These are phyloP conservation scores for Hypholoma fasciculare DNA, from an alignment of 768 basidiomycete genomes.

Conservation along the genomic window DNA sequence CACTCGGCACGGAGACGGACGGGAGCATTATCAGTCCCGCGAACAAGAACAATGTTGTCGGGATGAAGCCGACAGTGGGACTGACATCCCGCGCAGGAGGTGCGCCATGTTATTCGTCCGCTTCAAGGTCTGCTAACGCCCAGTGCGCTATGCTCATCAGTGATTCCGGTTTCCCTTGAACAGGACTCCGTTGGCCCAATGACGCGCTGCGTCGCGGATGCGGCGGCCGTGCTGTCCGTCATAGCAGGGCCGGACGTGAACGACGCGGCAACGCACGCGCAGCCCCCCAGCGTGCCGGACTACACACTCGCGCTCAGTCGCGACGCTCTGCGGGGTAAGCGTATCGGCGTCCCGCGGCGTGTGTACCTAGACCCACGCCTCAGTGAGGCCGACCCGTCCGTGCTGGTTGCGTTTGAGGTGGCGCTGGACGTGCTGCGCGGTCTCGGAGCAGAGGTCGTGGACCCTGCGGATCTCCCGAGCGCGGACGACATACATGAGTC, in stretches of 20 bases:
- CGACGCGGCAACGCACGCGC: conserved; percentile 52
- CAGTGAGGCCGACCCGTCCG: conserved; percentile 30
- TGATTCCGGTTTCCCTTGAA: conserved; percentile 54
- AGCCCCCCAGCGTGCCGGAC: conserved; percentile 53
- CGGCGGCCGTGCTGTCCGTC: conserved; percentile 52
- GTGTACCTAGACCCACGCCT: conserved; percentile 33
- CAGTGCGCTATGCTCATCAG: conserved; percentile 23
- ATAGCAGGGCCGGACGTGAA: conserved; percentile 56
- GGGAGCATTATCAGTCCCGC: conserved; percentile 58
- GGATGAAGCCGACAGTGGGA: conserved; percentile 62
- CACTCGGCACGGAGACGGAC: conserved; percentile 51
- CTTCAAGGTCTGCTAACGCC: background rate
- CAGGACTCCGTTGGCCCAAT: conserved; percentile 65
- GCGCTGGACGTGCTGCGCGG: conserved; percentile 35
- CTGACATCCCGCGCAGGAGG: conserved; percentile 61
- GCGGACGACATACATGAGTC: conserved; percentile 46
- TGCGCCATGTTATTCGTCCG: conserved; percentile 14
- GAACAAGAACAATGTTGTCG: conserved; percentile 53
- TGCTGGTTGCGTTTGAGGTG: conserved; percentile 37
- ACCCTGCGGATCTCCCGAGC: conserved; percentile 62
- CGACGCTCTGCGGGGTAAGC: conserved; percentile 47
- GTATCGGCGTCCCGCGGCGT: conserved; percentile 53
- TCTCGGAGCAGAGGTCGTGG: conserved; percentile 54
- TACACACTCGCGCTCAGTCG: conserved; percentile 51
- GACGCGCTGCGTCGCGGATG: conserved; percentile 51